Evolutionary conservation across 768 basidiomycete species (phyloP).

Genomic region (Chalciporus sphaerocephalus): DNA sequence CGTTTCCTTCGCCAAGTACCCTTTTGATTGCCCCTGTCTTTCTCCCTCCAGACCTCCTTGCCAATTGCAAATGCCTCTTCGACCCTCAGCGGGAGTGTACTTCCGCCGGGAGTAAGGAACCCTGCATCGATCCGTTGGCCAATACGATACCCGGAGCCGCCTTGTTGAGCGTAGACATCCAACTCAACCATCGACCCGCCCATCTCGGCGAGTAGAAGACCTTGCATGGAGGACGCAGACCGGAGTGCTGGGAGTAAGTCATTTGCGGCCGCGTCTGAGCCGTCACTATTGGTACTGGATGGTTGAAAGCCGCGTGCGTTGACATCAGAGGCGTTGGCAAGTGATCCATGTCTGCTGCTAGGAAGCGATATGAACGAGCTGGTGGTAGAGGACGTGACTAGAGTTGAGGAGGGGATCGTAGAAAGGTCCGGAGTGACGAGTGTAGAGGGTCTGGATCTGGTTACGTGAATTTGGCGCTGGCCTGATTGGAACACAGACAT

Average conservation of each 20-base stretch:
- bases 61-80: conserved; percentile 14
- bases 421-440: conserved; percentile 21
- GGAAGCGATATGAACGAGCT: conserved; percentile 24
- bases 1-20: conserved; percentile 15
- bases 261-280: conserved; percentile 4
- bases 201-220: conserved; percentile 43
- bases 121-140: conserved; percentile 39
- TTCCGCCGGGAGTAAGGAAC: conserved; percentile 29
- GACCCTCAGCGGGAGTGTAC: conserved; percentile 13
- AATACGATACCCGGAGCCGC: conserved; percentile 36
- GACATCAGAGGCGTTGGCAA: conserved; percentile 18
- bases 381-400: conserved; percentile 21
- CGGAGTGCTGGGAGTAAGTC: conserved; percentile 28
- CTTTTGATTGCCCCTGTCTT: conserved; percentile 4
- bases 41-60: conserved; percentile 23
- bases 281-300: conserved; percentile 3
- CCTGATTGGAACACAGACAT: conserved; percentile 10
- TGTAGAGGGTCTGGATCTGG: conserved; percentile 13
- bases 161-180: conserved; percentile 31
- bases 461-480: conserved; percentile 1
- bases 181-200: conserved; percentile 47
- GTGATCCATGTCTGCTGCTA: conserved; percentile 13
- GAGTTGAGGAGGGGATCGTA: conserved; percentile 25
- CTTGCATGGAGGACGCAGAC: conserved; percentile 42
- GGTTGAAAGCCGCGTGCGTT: conserved; percentile 6